These are phyloP conservation scores for Trichodelitschia bisporula DNA, from an alignment of 495 filamentous ascomycete species.

Conservation along the genomic window DNA sequence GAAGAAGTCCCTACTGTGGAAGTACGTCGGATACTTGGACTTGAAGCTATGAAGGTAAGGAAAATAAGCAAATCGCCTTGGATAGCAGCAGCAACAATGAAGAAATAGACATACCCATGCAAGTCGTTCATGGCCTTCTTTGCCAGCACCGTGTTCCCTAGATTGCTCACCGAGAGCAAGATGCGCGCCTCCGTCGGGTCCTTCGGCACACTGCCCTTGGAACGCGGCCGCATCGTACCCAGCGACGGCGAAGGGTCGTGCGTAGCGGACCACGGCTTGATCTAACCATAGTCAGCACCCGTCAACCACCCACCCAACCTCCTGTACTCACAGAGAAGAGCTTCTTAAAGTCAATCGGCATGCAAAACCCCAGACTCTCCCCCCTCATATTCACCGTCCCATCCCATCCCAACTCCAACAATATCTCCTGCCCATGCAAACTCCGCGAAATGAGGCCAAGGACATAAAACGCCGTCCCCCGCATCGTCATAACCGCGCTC, in stretches of 20 bases:
- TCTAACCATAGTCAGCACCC: slow-evolving; percentile 8
- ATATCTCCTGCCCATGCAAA: slow-evolving; percentile 71
- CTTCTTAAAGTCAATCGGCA: slow-evolving; percentile 52
- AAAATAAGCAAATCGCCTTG: no score
- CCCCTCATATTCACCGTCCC: slow-evolving; percentile 67
- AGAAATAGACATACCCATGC: slow-evolving; percentile 18
- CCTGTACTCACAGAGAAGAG: slow-evolving; percentile 42
- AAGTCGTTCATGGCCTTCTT: slow-evolving; percentile 55
- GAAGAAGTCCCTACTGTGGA: slow-evolving; percentile 54
- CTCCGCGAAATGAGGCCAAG: slow-evolving; percentile 80
- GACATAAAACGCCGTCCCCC: slow-evolving; percentile 92
- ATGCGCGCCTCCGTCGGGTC: slow-evolving; percentile 50
- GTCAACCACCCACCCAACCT: no score
- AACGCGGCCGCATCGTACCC: background rate
- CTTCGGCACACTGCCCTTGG: no score
- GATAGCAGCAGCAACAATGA: background rate
- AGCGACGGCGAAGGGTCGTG: background rate
- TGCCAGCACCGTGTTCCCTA: slow-evolving; percentile 72
- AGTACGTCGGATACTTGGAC: slow-evolving; percentile 37
- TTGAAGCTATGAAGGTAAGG: slow-evolving; percentile 29
- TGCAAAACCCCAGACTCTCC: slow-evolving; percentile 60
- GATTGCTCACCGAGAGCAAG: slow-evolving; percentile 52
- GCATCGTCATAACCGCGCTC: slow-evolving; percentile 70
- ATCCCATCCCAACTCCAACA: slow-evolving; percentile 75
- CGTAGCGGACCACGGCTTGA: slow-evolving; percentile 11